phyloP scores from a whole-genome alignment of 176 grass and related monocot species.

The Raddia guianensis region DNA sequence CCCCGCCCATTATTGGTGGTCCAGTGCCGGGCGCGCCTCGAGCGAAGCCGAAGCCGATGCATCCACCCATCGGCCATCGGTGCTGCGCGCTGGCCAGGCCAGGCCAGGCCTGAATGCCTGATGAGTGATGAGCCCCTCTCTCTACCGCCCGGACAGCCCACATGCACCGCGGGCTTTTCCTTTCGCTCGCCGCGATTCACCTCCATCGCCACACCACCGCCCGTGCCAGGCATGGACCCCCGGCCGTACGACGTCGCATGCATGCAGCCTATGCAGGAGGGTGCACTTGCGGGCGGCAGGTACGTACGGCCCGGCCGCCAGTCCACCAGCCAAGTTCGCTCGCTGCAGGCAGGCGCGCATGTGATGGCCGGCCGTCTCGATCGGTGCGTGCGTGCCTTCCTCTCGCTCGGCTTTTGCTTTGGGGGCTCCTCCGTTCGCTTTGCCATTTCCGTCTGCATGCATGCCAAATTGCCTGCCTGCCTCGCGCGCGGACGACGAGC shows the following conservation, averaged over 20 bases:
- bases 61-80: too few relatives aligned
- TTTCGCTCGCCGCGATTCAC: background rate
- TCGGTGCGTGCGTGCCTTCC: too few relatives aligned
- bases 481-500: constrained; percentile 6
- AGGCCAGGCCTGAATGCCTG: too few relatives aligned
- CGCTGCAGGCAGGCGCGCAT: background rate
- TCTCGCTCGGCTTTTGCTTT: background rate
- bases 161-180: constrained; percentile 38
- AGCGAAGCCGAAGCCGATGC: too few relatives aligned
- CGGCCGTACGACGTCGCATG: constrained; percentile 18
- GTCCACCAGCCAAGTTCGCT: too few relatives aligned
- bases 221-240: background rate
- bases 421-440: constrained; percentile 26
- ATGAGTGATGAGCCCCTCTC: too few relatives aligned
- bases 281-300: background rate
- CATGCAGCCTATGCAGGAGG: background rate
- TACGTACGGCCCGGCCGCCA: background rate
- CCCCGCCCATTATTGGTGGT: constrained; percentile 61
- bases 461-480: too few relatives aligned
- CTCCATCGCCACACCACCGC: too few relatives aligned
- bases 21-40: constrained; percentile 25
- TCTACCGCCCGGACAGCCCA: constrained; percentile 29
- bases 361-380: constrained; percentile 31
- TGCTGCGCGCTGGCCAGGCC: background rate
- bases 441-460: constrained; percentile 38